Percentiles rank a stretch among this genome's conserved stretches.
Conservation (phyloP, 129 eudicot species). For the Cynara cardunculus region DNA sequence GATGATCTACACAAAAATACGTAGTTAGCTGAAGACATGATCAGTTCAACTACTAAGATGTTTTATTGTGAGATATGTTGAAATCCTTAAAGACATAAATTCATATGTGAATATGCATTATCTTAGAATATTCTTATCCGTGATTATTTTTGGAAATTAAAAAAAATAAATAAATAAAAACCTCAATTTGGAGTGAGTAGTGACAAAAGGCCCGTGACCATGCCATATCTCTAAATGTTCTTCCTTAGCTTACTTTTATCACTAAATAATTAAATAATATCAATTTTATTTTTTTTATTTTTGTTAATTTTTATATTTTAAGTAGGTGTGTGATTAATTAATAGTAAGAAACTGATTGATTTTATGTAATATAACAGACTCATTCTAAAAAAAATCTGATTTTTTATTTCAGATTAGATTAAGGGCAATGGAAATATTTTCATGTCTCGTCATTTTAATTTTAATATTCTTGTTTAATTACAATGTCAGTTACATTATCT, state of each 20-base stretch:
- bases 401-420: too few species aligned
- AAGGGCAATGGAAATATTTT: too few species aligned
- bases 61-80: too few species aligned
- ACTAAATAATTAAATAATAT: slow-evolving; percentile 8
- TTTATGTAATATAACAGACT: too few species aligned
- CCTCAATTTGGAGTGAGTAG: slow-evolving; percentile 25
- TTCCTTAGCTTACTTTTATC: slow-evolving; percentile 28
- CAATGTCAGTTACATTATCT: too few species aligned
- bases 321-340: too few species aligned
- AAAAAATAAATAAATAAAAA: slow-evolving; percentile 16
- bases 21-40: not conserved
- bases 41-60: not conserved
- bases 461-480: too few species aligned
- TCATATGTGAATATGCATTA: not conserved
- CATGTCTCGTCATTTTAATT: too few species aligned
- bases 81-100: not conserved
- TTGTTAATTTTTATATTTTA: too few species aligned
- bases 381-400: too few species aligned
- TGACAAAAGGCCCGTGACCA: slow-evolving; percentile 40
- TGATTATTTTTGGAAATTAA: not conserved
- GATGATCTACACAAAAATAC: not conserved
- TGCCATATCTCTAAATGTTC: slow-evolving; percentile 39
- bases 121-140: slow-evolving; percentile 1
- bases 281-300: too few species aligned
- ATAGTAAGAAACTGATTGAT: too few species aligned